Conservation (phyloP, 768 basidiomycete genomes). For the Kwoniella sp. region DNA sequence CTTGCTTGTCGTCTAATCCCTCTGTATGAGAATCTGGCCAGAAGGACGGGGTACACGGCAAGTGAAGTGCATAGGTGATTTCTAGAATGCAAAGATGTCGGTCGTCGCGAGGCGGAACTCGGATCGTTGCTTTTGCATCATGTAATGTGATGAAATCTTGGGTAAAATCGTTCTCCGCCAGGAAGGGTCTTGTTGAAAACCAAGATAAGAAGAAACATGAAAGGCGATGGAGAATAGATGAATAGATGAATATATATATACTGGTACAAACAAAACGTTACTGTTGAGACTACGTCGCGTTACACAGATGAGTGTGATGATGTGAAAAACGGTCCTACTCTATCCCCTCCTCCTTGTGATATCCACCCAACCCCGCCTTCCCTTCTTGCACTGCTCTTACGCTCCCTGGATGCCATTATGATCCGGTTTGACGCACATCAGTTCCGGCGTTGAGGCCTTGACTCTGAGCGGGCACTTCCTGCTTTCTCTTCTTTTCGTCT, state of each 20-base stretch:
- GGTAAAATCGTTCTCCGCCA: no score
- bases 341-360: not conserved
- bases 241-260: no score
- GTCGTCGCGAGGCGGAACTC: no score
- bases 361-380: not conserved
- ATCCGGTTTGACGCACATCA: not conserved
- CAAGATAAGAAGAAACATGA: no score
- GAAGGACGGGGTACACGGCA: not conserved
- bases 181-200: no score
- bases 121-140: no score
- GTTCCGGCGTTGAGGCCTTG: conserved; percentile 21
- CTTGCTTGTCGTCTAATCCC: not conserved
- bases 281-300: not conserved
- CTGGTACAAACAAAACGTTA: conserved; percentile 1
- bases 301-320: conserved; percentile 33
- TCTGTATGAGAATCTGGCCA: not conserved
- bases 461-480: not conserved
- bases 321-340: not conserved
- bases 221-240: no score
- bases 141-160: no score
- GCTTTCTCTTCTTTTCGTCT: not conserved
- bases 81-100: not conserved
- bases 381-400: not conserved
- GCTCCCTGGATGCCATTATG: not conserved
- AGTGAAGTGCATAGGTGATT: not conserved